Evolutionary conservation across 1,284 basidiomycete species (phyloP), one percentile per base, ranked within the genome.

Genomic region (Afroboletus lepidellus): DNA sequence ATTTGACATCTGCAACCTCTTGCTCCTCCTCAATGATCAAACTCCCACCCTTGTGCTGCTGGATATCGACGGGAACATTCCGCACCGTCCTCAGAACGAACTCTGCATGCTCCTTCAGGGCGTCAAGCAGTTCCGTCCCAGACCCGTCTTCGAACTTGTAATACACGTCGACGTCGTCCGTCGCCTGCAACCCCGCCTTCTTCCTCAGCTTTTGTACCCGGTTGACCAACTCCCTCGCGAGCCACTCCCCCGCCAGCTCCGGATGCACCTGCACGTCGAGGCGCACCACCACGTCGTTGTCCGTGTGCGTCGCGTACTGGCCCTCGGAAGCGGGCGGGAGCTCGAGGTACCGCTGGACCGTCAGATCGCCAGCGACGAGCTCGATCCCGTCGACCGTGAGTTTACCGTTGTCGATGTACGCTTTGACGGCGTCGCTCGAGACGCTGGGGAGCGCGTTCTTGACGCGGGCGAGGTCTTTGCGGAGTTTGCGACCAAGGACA

Each of bases 191-290:
- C 2, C 94, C 94, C 2, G 94, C 94, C 71, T 94, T 93, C 76
- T 99, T 99, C 60, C 97, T 81, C 60, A 98, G 76, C 68, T 94
- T 93, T 77, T 99, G 97, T 45, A 99, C 89, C 48, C 96, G 89
- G 65, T 97, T 97, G 60, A 92, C 90, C 57, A 98, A 73, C 70
- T 97, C 94, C 46, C 97, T 83, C 41, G 93, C 87, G 34, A 95
- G 79, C 73, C 93, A 94, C 74, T 98, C 91, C 53, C 84, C 79
- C 71, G 89, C 85, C 51, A 99, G 81, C 61, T 97, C 94, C 2
- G 90, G 81, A 62, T 97, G 89, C 48, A 90, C 81, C 67, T 91
- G 83, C 54, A 92, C 83, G 71, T 99, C 96, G 38, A 99, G 82
- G 42, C 97, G 80, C 56, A 98, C 83, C 48, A 98, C 94, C 46